Evolutionary conservation across 1,139 yeast species (phyloP).

Genomic region (Yamadazyma kanchanaburiensis): DNA sequence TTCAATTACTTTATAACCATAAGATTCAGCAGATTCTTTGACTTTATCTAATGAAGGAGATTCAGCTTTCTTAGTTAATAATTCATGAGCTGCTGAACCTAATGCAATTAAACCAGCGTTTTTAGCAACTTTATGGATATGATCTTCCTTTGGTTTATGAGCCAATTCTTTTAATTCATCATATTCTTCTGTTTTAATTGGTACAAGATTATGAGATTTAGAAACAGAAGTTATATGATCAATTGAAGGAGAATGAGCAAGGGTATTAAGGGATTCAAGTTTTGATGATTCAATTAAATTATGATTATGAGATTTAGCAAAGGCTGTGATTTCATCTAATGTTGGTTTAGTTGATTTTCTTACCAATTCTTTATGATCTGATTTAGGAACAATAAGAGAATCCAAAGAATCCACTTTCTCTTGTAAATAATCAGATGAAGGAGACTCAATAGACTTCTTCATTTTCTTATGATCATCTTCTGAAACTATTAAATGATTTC

Average conservation of each 20-base stretch:
- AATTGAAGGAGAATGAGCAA: conserved; percentile 21
- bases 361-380: conserved; percentile 13
- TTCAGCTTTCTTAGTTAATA: conserved; percentile 11
- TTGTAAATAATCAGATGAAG: conserved; percentile 12
- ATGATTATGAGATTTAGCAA: conserved; percentile 12
- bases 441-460: conserved; percentile 15
- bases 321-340: conserved; percentile 9
- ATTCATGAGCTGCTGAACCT: conserved; percentile 12
- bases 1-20: conserved; percentile 13
- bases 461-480: conserved; percentile 14
- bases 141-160: conserved; percentile 12
- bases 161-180: conserved; percentile 16
- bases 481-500: conserved; percentile 15
- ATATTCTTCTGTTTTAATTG: conserved; percentile 14
- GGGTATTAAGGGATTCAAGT: conserved; percentile 6
- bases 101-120: conserved; percentile 10
- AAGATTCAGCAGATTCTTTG: conserved; percentile 8
- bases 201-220: conserved; percentile 11
- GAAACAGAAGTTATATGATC: conserved; percentile 25
- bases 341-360: conserved; percentile 17
- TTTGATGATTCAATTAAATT: conserved; percentile 7
- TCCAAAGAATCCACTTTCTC: conserved; percentile 9
- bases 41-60: conserved; percentile 15
- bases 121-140: conserved; percentile 13
- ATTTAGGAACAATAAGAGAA: conserved; percentile 8